Conservation (phyloP, 352 stramenopile genomes). For the Phytopythium montanum region DNA sequence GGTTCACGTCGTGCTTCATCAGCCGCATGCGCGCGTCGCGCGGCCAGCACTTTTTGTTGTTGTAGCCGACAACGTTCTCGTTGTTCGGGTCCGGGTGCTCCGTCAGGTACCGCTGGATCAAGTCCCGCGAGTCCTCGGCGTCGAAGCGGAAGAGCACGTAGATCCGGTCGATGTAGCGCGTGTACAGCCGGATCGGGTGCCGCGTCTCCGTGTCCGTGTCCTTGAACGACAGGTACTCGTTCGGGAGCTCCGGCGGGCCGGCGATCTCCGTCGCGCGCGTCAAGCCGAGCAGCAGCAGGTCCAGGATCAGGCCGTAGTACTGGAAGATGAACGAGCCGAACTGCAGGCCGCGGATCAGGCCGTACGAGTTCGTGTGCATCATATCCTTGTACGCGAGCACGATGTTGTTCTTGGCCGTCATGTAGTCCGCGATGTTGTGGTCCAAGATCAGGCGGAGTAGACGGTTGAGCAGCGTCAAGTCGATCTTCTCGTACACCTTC, state of each 20-base stretch:
- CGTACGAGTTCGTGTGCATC: constrained; percentile 99
- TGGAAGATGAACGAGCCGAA: constrained; percentile 98
- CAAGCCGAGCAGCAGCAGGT: constrained; percentile 97
- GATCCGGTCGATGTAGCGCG: constrained; percentile 98
- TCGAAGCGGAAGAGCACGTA: constrained; percentile 99
- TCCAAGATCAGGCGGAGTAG: constrained; percentile 98
- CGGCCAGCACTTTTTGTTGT: constrained; percentile 99
- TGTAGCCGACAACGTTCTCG: constrained; percentile 99
- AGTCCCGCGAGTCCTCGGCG: constrained; percentile 96
- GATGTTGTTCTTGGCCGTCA: constrained; percentile 99
- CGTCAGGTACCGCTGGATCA: constrained; percentile 99
- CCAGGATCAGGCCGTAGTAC: constrained; percentile 99
- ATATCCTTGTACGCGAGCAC: constrained; percentile 99
- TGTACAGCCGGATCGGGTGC: constrained; percentile 99
- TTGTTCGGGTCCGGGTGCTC: constrained; percentile 99
- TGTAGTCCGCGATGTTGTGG: constrained; percentile 99
- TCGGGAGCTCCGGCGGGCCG: constrained; percentile 95
- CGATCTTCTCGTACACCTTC: constrained; percentile 99
- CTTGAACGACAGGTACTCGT: constrained; percentile 98
- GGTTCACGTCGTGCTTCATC: constrained; percentile 99
- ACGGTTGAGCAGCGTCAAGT: constrained; percentile 98
- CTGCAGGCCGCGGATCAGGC: constrained; percentile 97
- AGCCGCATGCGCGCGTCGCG: constrained; percentile 98
- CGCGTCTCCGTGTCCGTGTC: constrained; percentile 96
- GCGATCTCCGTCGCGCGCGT: constrained; percentile 98